Base-by-base conservation (phyloP, 2,329 filamentous ascomycete species). In the Pezicula rhizophila region DNA sequence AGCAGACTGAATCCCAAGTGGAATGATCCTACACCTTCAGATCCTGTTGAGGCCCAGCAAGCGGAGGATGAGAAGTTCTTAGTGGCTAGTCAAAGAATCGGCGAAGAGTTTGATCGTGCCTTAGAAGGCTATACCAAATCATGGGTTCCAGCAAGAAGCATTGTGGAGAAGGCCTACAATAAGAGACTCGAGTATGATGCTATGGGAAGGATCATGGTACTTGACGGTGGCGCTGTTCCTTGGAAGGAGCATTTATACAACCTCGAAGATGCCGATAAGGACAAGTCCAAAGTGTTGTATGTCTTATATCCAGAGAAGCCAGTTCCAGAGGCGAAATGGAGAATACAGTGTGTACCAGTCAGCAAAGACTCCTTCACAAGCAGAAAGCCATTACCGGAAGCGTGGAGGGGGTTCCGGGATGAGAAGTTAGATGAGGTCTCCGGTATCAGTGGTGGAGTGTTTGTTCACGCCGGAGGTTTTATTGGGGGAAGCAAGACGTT, bases 181-280 rank as follows among this genome's bases (percentile, higher is more conserved):
- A 77, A 78, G 55, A 83, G 92, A 48, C 64, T 70, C 25, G 73
- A 85, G 57, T 79, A 82, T 63, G 87, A 96, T 65, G 63, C 83
- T 8, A 72, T 84, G 56, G 91, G 91, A 49, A 83, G 89, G 54
- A 80, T 97, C 52, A 75, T 97, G 61, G 84, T 96, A 23, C 78
- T 99, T 49, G 79, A 86, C 55, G 74, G 74, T 33, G 83, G 87
- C 64, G 83, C 86, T 50, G 87, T 92, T 52, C 92, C 92, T 2
- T 97, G 93, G 93, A 93, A 95, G 67, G 92, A 97, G 63, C 93
- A 99, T 68, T 77, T 99, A 15, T 97, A 96, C 72, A 82, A 79
- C 15, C 79, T 97, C 25, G 93, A 99, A 70, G 77, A 77, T 59
- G 77, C 84, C 62, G 68, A 72, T 44, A 66, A 64, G 8, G 66